Percentiles rank a stretch among this genome's conserved stretches.
These are phyloP conservation scores for Vitis hybrid DNA, from an alignment of 177 flowering plant genomes.

Conservation along the genomic window DNA sequence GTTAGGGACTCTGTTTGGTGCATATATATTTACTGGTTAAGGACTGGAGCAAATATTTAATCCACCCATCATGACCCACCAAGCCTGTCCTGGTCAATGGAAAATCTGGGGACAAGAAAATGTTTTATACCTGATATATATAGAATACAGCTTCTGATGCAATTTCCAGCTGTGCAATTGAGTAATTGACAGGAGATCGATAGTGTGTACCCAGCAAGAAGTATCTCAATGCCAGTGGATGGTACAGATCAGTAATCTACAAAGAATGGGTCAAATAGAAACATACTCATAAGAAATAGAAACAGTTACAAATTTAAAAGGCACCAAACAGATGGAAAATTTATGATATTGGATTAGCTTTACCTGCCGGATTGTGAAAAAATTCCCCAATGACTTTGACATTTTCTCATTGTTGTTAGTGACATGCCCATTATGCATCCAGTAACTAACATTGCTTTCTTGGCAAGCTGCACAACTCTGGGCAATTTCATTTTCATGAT, in stretches of 20 bases:
- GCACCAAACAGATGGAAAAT: not conserved
- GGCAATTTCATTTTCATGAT: conserved; percentile 98
- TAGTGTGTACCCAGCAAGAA: conserved; percentile 87
- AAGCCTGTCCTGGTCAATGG: not conserved
- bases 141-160: conserved; percentile 79
- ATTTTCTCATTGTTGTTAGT: conserved; percentile 85
- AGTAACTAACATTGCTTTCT: conserved; percentile 65
- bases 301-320: not conserved
- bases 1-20: too few species aligned
- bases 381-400: conserved; percentile 91
- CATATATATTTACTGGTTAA: too few species aligned
- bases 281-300: not conserved
- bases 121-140: conserved; percentile 71
- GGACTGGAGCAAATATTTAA: too few species aligned
- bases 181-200: conserved; percentile 81
- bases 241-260: conserved; percentile 70
- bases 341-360: not conserved
- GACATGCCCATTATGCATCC: conserved; percentile 98
- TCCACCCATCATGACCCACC: too few species aligned
- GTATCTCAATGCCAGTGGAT: conserved; percentile 87
- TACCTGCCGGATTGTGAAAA: conserved; percentile 91
- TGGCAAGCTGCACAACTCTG: conserved; percentile 91
- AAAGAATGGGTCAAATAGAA: not conserved
- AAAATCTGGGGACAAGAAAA: not conserved
- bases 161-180: conserved; percentile 59